phyloP scores from a whole-genome alignment of 768 basidiomycete genomes.

The Cystofilobasidium ferigula region DNA sequence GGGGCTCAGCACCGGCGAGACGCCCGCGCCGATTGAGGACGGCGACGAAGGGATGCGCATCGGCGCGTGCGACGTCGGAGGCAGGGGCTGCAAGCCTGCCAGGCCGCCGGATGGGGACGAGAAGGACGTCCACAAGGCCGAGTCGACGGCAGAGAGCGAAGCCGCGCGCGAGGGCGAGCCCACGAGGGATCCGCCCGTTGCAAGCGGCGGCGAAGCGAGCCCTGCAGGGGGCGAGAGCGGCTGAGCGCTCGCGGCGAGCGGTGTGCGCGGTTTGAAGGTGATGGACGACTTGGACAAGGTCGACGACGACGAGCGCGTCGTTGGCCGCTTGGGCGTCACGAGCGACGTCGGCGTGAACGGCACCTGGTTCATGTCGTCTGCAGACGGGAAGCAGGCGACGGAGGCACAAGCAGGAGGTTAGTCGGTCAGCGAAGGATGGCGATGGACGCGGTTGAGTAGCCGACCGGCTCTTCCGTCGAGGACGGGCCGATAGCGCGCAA shows the following conservation, averaged over 20 bases:
- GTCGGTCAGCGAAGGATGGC: conserved; percentile 29
- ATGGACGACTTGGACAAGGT: conserved; percentile 24
- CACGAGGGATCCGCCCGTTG: conserved; percentile 46
- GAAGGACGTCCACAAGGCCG: background rate
- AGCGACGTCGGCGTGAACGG: conserved; percentile 25
- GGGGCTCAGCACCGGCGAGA: conserved; percentile 14
- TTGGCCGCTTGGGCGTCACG: conserved; percentile 21
- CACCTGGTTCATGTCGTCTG: conserved; percentile 35
- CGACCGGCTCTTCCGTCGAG: background rate
- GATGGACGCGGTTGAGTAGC: too few relatives aligned
- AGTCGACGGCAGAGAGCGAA: background rate
- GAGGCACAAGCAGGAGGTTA: conserved; percentile 51
- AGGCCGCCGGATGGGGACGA: too few relatives aligned
- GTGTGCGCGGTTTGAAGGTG: conserved; percentile 22
- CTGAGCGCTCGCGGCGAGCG: background rate
- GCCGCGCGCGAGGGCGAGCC: conserved; percentile 35
- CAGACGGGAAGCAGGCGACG: conserved; percentile 56
- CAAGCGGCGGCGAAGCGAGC: conserved; percentile 66
- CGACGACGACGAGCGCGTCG: conserved; percentile 27
- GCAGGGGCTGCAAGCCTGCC: background rate
- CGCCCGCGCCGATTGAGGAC: background rate
- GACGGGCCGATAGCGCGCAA: conserved; percentile 52
- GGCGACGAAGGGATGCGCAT: conserved; percentile 3
- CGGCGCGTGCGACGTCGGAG: background rate
- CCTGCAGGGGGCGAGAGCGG: conserved; percentile 6